Evolutionary conservation across 495 filamentous ascomycete genomes (phyloP).

Genomic region (Amphirosellinia nigrospora): DNA sequence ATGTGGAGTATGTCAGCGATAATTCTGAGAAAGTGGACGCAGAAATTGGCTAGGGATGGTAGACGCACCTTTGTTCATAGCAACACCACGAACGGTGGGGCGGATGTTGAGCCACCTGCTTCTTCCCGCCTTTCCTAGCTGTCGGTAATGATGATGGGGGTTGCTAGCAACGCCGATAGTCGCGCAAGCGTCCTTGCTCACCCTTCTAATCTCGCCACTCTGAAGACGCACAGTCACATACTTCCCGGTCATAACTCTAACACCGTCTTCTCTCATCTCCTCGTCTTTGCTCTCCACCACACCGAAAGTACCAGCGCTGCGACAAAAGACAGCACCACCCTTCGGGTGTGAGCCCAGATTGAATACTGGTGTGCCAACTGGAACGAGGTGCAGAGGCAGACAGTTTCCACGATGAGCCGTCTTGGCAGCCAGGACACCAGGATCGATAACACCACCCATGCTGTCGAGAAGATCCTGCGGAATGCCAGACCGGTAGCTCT

Average conservation of each 20-base stretch:
- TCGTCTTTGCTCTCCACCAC: slow-evolving; percentile 86
- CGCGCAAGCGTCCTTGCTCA: slow-evolving; percentile 89
- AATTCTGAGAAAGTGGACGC: not conserved
- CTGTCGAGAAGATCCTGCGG: slow-evolving; percentile 80
- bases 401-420: slow-evolving; percentile 96
- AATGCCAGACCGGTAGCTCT: slow-evolving; percentile 89
- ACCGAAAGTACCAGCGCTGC: slow-evolving; percentile 90
- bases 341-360: slow-evolving; percentile 79
- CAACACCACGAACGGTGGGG: slow-evolving; percentile 93
- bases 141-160: slow-evolving; percentile 83
- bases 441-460: slow-evolving; percentile 91
- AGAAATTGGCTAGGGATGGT: not conserved
- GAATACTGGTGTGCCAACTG: slow-evolving; percentile 87
- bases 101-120: slow-evolving; percentile 90
- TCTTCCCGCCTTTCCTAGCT: slow-evolving; percentile 93
- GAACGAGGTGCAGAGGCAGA: slow-evolving; percentile 91
- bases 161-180: slow-evolving; percentile 95
- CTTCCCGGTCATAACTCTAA: slow-evolving; percentile 60
- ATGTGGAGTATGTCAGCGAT: slow-evolving; percentile 35
- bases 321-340: slow-evolving; percentile 84
- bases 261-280: slow-evolving; percentile 62
- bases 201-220: slow-evolving; percentile 87
- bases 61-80: slow-evolving; percentile 88
- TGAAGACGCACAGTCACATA: slow-evolving; percentile 83
- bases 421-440: slow-evolving; percentile 91